A percentile compares a stretch with the other conserved stretches of the same genome.
Conservation (phyloP, 2,329 filamentous ascomycete genomes). For the Aspergillus neoniger region DNA sequence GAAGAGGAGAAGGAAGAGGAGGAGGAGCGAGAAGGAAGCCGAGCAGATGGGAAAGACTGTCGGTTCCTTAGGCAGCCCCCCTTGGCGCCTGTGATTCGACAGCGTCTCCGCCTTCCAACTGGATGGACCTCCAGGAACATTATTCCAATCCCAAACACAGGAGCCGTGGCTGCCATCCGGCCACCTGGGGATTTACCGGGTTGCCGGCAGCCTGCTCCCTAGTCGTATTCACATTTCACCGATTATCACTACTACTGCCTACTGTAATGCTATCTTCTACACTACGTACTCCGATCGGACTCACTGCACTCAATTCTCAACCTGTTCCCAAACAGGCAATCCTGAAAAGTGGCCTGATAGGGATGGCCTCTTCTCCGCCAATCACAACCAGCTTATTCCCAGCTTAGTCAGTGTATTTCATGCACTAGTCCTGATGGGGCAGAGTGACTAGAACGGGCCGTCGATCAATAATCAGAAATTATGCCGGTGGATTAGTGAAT, state of each 20-base stretch:
- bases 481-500: too few relatives aligned
- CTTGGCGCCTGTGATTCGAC: constrained; percentile 19
- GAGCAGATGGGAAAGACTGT: neutral
- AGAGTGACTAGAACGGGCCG: neutral
- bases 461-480: neutral
- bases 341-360: constrained; percentile 22
- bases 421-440: neutral
- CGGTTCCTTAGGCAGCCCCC: constrained; percentile 7
- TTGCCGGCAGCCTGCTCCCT: neutral
- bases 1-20: constrained; percentile 12
- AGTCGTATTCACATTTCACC: neutral
- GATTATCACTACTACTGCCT: neutral
- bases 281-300: neutral
- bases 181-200: neutral
- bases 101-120: constrained; percentile 13
- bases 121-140: neutral
- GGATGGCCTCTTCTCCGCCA: constrained; percentile 14
- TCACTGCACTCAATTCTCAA: neutral
- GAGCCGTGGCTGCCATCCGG: constrained; percentile 16
- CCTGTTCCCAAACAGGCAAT: neutral
- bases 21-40: constrained; percentile 11
- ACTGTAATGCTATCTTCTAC: neutral
- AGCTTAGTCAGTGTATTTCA: constrained; percentile 22
- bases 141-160: neutral
- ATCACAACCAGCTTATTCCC: constrained; percentile 32